Percentiles rank a stretch among this genome's conserved stretches.
These are phyloP conservation scores for Auricularia cornea DNA, from an alignment of 768 basidiomycete species.

Conservation along the genomic window DNA sequence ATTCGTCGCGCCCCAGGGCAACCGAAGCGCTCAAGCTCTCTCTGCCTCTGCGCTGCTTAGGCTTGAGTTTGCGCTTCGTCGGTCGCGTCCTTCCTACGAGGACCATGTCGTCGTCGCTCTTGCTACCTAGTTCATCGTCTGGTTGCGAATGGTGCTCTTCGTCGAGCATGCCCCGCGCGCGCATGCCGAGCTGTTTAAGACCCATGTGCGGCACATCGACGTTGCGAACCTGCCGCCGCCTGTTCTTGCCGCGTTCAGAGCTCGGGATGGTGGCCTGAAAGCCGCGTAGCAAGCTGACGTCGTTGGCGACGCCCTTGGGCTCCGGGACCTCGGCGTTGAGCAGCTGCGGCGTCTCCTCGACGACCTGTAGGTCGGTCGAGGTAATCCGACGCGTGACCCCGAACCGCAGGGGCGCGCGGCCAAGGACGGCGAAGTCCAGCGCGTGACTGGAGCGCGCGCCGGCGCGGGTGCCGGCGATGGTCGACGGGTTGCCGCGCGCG, in stretches of 20 bases:
- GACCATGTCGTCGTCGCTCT: constrained; percentile 61
- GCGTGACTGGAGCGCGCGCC: constrained; percentile 21
- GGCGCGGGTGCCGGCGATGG: constrained; percentile 29
- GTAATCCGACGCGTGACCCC: constrained; percentile 61
- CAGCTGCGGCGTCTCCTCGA: constrained; percentile 73
- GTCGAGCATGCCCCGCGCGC: constrained; percentile 63
- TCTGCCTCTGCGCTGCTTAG: constrained; percentile 43
- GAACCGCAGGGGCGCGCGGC: constrained; percentile 66
- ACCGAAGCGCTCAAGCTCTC: constrained; percentile 59
- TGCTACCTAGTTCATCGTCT: constrained; percentile 19
- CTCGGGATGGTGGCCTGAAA: constrained; percentile 95
- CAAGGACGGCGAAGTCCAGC: constrained; percentile 70
- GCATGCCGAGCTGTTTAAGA: constrained; percentile 70
- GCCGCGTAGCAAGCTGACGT: constrained; percentile 77
- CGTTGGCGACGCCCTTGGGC: constrained; percentile 56
- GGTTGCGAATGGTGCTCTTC: constrained; percentile 32
- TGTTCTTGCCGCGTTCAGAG: constrained; percentile 65
- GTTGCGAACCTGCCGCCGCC: constrained; percentile 72
- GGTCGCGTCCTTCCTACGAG: constrained; percentile 40
- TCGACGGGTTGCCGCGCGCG: constrained; percentile 14
- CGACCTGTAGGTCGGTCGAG: constrained; percentile 75
- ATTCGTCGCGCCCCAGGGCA: constrained; percentile 76
- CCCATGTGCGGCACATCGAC: constrained; percentile 70
- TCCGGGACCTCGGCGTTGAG: constrained; percentile 67
- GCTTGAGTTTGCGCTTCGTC: constrained; percentile 33